These are phyloP conservation scores for Cucurbita ficifolia DNA, from an alignment of 306 rosid genomes.

Conservation along the genomic window DNA sequence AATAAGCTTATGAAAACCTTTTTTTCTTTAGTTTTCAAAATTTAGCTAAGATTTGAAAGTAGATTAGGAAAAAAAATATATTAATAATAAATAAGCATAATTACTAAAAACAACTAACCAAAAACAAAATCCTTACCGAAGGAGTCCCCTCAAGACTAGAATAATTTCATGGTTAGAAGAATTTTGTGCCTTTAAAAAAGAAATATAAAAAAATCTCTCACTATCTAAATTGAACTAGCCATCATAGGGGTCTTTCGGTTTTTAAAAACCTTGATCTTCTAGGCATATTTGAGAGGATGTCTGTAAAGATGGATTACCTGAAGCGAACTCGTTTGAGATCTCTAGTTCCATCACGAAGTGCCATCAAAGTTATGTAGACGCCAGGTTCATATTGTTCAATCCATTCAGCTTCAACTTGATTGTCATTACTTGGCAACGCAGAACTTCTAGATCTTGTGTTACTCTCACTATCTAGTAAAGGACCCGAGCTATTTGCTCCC, in stretches of 20 bases:
- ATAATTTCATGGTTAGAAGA: neutral
- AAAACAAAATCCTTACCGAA: too few relatives aligned
- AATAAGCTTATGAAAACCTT: too few relatives aligned
- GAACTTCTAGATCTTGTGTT: constrained; percentile 37
- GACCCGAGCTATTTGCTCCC: constrained; percentile 36
- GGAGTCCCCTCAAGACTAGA: neutral
- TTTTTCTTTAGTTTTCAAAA: too few relatives aligned
- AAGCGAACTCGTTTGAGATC: constrained; percentile 95
- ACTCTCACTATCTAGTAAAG: constrained; percentile 55
- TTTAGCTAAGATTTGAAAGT: too few relatives aligned
- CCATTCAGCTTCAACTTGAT: constrained; percentile 70
- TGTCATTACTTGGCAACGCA: constrained; percentile 22
- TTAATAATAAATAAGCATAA: too few relatives aligned
- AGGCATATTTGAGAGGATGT: neutral
- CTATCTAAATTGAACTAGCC: neutral
- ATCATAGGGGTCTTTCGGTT: neutral
- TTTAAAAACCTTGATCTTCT: neutral
- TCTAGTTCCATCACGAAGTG: constrained; percentile 66
- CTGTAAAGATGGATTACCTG: constrained; percentile 35
- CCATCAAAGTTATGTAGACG: constrained; percentile 68
- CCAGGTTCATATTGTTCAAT: constrained; percentile 93
- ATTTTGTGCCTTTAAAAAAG: neutral
- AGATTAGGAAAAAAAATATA: too few relatives aligned
- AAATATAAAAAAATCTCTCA: neutral
- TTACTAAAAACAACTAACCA: too few relatives aligned